phyloP scores from a whole-genome alignment of 371 early-diverging fungal species.

The Fennellomyces sp. region DNA sequence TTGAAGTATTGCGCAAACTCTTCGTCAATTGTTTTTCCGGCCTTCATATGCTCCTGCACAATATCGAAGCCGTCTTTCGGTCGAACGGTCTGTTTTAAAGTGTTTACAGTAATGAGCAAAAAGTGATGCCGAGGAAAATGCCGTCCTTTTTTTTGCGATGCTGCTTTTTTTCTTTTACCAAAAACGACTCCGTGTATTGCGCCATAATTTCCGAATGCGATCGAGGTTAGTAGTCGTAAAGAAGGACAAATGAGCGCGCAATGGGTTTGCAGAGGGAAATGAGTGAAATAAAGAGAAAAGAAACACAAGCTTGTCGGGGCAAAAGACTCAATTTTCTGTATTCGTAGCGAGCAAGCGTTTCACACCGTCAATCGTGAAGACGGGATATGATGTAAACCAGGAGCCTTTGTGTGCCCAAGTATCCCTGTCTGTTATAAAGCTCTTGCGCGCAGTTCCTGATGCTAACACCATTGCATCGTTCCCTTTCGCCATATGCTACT shows the following conservation, averaged over 20 bases:
- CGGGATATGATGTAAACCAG: too few relatives aligned
- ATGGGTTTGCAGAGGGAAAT: background rate
- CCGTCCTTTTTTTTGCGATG: too few relatives aligned
- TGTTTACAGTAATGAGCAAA: background rate
- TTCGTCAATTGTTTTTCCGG: slow-evolving; percentile 35
- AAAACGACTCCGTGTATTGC: slow-evolving; percentile 4
- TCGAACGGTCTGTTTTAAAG: slow-evolving; percentile 33
- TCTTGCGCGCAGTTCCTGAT: too few relatives aligned
- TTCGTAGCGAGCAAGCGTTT: too few relatives aligned
- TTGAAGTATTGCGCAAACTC: slow-evolving; percentile 51
- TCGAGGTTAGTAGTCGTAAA: background rate
- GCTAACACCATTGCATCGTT: too few relatives aligned
- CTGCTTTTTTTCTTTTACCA: background rate
- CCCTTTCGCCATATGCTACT: too few relatives aligned
- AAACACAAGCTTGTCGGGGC: background rate
- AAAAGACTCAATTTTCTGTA: too few relatives aligned
- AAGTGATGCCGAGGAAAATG: background rate
- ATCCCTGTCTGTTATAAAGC: too few relatives aligned
- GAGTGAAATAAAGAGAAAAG: background rate
- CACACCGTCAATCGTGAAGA: too few relatives aligned
- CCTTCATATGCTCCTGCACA: slow-evolving; percentile 38
- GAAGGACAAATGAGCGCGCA: background rate
- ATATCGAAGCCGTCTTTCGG: slow-evolving; percentile 49
- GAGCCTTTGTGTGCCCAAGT: too few relatives aligned
- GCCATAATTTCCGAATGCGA: slow-evolving; percentile 5